Percentiles rank a stretch among this genome's conserved stretches.
Conservation (phyloP, 441 rosid genomes). For the Geranium incanum region DNA sequence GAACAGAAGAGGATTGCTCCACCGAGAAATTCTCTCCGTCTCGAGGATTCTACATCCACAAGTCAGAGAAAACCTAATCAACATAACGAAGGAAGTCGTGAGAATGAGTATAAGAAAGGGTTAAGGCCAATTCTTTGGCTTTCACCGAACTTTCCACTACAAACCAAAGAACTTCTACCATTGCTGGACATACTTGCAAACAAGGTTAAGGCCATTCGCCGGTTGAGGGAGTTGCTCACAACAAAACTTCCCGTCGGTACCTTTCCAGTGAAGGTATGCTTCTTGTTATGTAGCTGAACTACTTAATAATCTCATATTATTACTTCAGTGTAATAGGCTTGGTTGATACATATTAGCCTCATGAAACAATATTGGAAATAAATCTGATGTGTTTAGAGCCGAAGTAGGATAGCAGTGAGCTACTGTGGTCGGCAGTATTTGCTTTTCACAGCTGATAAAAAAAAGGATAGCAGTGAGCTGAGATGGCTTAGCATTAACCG, state of each 20-base stretch:
- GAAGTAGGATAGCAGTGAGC: too few species aligned
- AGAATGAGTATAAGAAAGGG: slow-evolving; percentile 88
- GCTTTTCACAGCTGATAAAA: too few species aligned
- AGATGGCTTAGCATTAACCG: too few species aligned
- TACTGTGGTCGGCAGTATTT: too few species aligned
- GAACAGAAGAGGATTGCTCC: slow-evolving; percentile 50
- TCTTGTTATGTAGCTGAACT: not conserved
- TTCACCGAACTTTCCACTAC: slow-evolving; percentile 70
- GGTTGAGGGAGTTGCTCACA: slow-evolving; percentile 84
- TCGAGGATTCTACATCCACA: slow-evolving; percentile 54
- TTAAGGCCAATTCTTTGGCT: slow-evolving; percentile 91
- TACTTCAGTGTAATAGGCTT: not conserved
- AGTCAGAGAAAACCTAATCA: slow-evolving; percentile 53
- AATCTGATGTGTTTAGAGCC: too few species aligned
- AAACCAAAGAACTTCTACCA: slow-evolving; percentile 87
- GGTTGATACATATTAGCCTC: too few species aligned
- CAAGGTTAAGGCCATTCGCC: slow-evolving; percentile 95
- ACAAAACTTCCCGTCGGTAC: slow-evolving; percentile 90
- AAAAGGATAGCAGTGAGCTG: too few species aligned
- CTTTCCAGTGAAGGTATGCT: slow-evolving; percentile 83
- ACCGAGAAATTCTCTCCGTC: slow-evolving; percentile 72
- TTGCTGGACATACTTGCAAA: slow-evolving; percentile 93
- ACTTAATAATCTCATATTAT: slow-evolving; percentile 9
- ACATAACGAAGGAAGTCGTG: slow-evolving; percentile 58
- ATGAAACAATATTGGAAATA: not conserved